Evolutionary conservation across 768 basidiomycete species (phyloP), one percentile per base, ranked within the genome.

Genomic region (Xerocomellus intermedius): DNA sequence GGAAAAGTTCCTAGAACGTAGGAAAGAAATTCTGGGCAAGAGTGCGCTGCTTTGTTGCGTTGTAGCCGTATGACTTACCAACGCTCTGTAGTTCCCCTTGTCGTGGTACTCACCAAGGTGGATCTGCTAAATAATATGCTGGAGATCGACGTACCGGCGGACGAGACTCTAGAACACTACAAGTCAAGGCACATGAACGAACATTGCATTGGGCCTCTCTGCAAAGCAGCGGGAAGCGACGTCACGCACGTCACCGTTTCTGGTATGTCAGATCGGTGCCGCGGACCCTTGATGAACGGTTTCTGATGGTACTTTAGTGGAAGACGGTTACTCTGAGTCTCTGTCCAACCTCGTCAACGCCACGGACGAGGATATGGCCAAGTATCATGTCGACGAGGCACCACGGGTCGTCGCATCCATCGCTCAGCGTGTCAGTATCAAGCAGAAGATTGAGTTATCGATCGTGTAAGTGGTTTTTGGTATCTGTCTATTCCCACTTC

Each of bases 51-150:
- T 24, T 49, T 43, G 2, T 14, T 42, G 10, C 7, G 4, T 19
- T 28, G 5, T 28, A 2, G 0, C 2, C 22, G 37, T 16, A 26
- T 33, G 4, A 24, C 45, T 57, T 36, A 58, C 26, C 8, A 4
- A 16, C 9, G 13, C 7, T 35, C 16, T 8, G 2, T 5, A 63
- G 42, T 59, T 14, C 61, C 56, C 4, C 52, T 62, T 14, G 57
- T 62, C 2, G 50, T 60, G 28, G 61, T 62, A 1, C 61, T 62
- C 35, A 62, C 61, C 2, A 62, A 63, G 48, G 33, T 49, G 7
- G 61, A 62, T 36, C 24, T 59, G 8, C 50, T 62, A 2, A 45
- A 48, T 22, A 16, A 0, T 2, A 56, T 48, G 5, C 22, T 63
- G n/a, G 42, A 52, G 14, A 8, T 60, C 17, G 42, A 59, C 16